phyloP scores from a whole-genome alignment of 441 rosid genomes.

The Brassica hybrid region DNA sequence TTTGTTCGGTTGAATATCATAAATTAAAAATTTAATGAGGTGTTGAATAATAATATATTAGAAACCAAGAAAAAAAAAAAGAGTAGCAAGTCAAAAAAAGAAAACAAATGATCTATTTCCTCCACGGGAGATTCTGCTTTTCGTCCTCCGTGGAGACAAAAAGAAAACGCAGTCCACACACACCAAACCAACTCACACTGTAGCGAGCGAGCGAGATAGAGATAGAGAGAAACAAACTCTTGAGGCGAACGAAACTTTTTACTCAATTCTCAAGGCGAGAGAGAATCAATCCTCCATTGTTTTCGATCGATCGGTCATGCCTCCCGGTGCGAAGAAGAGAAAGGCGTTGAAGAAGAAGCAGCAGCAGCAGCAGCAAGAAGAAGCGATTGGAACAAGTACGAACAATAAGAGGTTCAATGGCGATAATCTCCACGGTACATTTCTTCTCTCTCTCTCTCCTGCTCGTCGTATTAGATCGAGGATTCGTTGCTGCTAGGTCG shows the following conservation, averaged over 20 bases:
- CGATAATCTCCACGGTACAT: slow-evolving; percentile 31
- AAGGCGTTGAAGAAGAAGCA: slow-evolving; percentile 83
- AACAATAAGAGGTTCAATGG: slow-evolving; percentile 10
- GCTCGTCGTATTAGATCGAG: not conserved
- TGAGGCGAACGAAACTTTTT: slow-evolving; percentile 4
- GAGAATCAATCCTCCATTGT: not conserved
- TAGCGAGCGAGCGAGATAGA: not conserved
- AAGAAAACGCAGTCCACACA: slow-evolving; percentile 36
- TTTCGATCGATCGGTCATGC: slow-evolving; percentile 56
- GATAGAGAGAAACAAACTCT: slow-evolving; percentile 7
- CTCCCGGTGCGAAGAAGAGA: slow-evolving; percentile 81
- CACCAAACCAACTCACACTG: not conserved
- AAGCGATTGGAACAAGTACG: slow-evolving; percentile 29
- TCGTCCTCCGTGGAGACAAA: slow-evolving; percentile 29
- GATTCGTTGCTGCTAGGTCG: slow-evolving; percentile 9
- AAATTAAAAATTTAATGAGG: no score
- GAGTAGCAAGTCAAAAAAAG: no score
- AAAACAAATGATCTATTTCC: slow-evolving; percentile 26
- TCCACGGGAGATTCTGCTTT: slow-evolving; percentile 28
- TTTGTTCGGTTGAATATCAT: no score
- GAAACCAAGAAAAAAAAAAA: no score
- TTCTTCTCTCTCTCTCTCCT: not conserved
- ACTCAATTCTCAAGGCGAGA: not conserved
- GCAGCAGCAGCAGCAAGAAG: slow-evolving; percentile 49
- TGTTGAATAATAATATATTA: no score